Evolutionary conservation across 2,329 filamentous ascomycete genomes (phyloP), one percentile per base, ranked within the genome.

Genomic region (Penicillium freii): DNA sequence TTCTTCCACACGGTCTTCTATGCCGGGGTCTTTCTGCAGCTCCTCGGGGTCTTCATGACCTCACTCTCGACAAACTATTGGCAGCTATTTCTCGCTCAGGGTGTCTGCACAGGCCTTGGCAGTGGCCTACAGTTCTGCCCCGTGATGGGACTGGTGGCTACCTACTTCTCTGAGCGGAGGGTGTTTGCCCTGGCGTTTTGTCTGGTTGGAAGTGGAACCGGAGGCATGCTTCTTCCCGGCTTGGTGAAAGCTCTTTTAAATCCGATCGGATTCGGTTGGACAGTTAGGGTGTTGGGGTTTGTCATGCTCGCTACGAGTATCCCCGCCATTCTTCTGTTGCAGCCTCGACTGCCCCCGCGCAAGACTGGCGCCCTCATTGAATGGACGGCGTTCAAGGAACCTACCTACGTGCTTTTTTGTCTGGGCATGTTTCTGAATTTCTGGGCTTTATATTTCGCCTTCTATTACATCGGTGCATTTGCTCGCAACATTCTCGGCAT

Each of bases 381-480:
- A 11, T 49, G 57, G 46, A 13, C 15, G 3, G 57, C 60, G 13
- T 62, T 63, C 42, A 54, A 25, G 44, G 59, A 63, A 29, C 56
- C 55, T 5, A 63, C 80, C 0, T 86, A 78, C 64, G 72, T 74
- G 3, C 75, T 63, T 15, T 63, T 63, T 21, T 48, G 45, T 33
- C 13, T 63, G 5, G 57, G 61, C 11, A 63, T 63, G 34, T 63
- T 61, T 36, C 40, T 62, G 21, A 63, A 62, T 19, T 62, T 63
- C 25, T 63, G 62, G 62, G 61, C 54, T 4, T 46, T 64, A 13
- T 63, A 85, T 62, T 81, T 85, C 55, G 79, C 79, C 5, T 85
- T 84, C 64, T 86, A 82, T 72, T 88, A 86, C 70, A 68, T 87
- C 33, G 74, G 80, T 0, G 75, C 80, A 0, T 86, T 79, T 66